Evolutionary conservation across 2,329 filamentous ascomycete species (phyloP), one percentile per base, ranked within the genome.

Genomic region (Dactylellina cionopaga): DNA sequence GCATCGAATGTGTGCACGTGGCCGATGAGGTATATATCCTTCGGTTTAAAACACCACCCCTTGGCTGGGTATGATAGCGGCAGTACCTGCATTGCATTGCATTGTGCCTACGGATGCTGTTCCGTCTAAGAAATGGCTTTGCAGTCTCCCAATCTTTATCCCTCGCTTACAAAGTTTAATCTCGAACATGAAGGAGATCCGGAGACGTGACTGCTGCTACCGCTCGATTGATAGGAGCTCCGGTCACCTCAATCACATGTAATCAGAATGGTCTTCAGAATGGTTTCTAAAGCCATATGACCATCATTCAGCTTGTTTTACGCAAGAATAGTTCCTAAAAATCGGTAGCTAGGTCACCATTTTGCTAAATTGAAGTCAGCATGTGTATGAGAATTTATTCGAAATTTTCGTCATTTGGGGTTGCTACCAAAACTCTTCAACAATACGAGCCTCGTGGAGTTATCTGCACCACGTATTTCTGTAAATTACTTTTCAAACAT

Each of bases 81-180:
- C 27, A 5, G 60, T 65, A 65, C 60, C 60, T 65, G 60, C 60
- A 65, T 65, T 29, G 22, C 15, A 65, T 47, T n/a, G n/a, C n/a
- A n/a, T 43, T 29, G 41, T 65, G 39, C 33, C 49, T 65, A 27
- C 60, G 49, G 60, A 49, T 65, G 31, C 22, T 65, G 49, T 65
- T 22, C 60, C 60, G 39, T 31, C 25, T 46, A 46, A 9, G 37
- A 35, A 33, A 35, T 22, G 10, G 17, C 3, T 37, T 11, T 24
- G 10, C 15, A 13, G n/a, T 19, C 24, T 35, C 19, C 22, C 27
- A 35, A 29, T 10, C n/a, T n/a, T n/a, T n/a, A n/a, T n/a, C n/a
- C n/a, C n/a, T n/a, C n/a, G n/a, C n/a, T n/a, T n/a, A n/a, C n/a
- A n/a, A n/a, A n/a, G n/a, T n/a, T n/a, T n/a, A n/a, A n/a, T n/a